Conservation (phyloP, 495 filamentous ascomycete genomes). For the Rhypophila decipiens region DNA sequence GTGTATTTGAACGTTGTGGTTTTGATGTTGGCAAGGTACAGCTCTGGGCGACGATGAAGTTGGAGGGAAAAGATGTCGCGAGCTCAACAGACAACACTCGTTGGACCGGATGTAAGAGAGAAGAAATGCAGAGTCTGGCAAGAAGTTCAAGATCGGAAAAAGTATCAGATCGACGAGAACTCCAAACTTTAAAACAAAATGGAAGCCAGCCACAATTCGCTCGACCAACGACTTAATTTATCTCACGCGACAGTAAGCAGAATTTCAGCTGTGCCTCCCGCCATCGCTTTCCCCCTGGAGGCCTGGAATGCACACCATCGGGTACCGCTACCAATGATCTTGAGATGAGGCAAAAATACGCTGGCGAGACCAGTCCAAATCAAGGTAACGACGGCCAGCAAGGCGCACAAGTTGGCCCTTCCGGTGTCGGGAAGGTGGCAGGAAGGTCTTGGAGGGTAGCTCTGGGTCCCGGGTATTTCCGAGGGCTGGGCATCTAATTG, state of each 20-base stretch:
- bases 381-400: background rate
- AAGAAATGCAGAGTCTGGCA: too few relatives aligned
- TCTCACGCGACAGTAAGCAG: too few relatives aligned
- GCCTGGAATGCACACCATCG: background rate
- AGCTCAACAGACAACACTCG: too few relatives aligned
- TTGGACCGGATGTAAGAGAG: too few relatives aligned
- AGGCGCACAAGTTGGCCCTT: constrained; percentile 7
- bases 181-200: too few relatives aligned
- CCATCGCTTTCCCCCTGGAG: background rate
- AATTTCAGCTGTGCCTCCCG: background rate
- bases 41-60: too few relatives aligned
- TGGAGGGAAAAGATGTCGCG: too few relatives aligned
- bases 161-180: too few relatives aligned
- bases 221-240: too few relatives aligned
- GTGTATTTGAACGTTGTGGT: background rate
- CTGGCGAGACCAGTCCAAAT: background rate
- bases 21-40: too few relatives aligned
- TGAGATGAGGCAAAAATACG: background rate
- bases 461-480: background rate
- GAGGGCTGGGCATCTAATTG: background rate
- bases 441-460: background rate
- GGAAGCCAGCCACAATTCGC: too few relatives aligned
- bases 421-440: background rate
- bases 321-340: background rate
- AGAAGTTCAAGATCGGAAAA: too few relatives aligned